Base-by-base conservation (phyloP, 2,329 filamentous ascomycete genomes). In the Sphaerulina populicola region DNA sequence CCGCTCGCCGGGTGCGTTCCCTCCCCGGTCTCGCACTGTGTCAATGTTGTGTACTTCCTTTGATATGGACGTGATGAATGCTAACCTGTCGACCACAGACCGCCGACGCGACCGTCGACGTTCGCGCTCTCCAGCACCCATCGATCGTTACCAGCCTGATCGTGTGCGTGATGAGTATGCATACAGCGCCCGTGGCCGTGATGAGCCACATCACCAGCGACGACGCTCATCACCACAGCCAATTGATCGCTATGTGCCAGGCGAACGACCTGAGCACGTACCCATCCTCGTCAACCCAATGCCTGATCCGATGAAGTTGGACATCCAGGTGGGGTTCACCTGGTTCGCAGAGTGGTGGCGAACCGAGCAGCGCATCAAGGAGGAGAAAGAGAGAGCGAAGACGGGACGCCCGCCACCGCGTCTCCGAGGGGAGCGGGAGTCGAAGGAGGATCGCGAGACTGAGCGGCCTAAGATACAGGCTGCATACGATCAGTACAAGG, bases 261-360 rank as follows among this genome's bases (percentile, higher is more conserved):
- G 86, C 14, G 46, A 49, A 11, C 21, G 39, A 14, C 83, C 88
- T 59, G 80, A 85, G 15, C 61, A 61, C 12, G 58, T 62, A 7
- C 71, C 74, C 21, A 67, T 77, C 29, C 73, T 77, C 7, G 68
- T 72, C 14, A 90, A 90, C 59, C 85, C 85, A 7, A 71, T 91
- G 2, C 75, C 79, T 10, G 85, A 91, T 56, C 86, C 86, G 1
- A 75, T 85, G 60, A 80, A 80, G 54, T 74, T 91, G 8, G 80
- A 85, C 2, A 89, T 85, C 56, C 86, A 91, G 65, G 86, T 90
- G 49, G 86, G 86, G 1, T 91, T 91, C 69, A 90, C 86, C 11
- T 91, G 85, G 68, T 91, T 88, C 62, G 83, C 86, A 14, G 86
- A 91, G 68, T 91, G 86, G 86, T 91, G 86, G 86, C 80, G 86